Evolutionary conservation across 2,329 filamentous ascomycete species (phyloP).

Genomic region (Immersiporthe knoxdaviesiana): DNA sequence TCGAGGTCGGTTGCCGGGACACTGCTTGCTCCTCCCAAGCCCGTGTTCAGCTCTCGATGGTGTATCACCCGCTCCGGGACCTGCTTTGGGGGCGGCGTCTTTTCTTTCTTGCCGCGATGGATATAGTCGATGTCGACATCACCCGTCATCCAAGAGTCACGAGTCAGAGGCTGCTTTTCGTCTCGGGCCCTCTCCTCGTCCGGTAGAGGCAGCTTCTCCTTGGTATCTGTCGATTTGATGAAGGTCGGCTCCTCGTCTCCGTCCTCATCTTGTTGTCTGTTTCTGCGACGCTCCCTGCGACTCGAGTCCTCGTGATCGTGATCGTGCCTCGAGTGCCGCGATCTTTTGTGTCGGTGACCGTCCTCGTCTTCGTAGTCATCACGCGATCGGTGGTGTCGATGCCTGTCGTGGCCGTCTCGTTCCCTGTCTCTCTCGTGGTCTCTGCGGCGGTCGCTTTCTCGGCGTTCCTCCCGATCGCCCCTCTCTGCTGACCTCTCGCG

Average conservation of each 20-base stretch:
- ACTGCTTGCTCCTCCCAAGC: conserved; percentile 44
- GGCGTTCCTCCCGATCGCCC: conserved; percentile 34
- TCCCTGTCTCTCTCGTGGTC: conserved; percentile 34
- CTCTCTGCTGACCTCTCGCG: conserved; percentile 37
- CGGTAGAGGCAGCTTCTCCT: conserved; percentile 55
- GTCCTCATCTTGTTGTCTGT: conserved; percentile 32
- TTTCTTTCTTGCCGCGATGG: conserved; percentile 61
- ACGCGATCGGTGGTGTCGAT: conserved; percentile 43
- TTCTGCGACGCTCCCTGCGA: conserved; percentile 34
- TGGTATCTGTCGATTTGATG: conserved; percentile 50
- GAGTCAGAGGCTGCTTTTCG: conserved; percentile 51
- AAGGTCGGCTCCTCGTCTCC: conserved; percentile 42
- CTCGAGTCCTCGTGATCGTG: conserved; percentile 52
- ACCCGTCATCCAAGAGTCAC: conserved; percentile 95
- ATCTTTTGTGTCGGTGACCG: conserved; percentile 44
- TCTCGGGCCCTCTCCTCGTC: conserved; percentile 40
- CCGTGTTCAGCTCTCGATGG: conserved; percentile 76
- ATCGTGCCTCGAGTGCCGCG: conserved; percentile 38
- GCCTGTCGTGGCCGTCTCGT: conserved; percentile 38
- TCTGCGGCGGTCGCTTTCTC: conserved; percentile 35
- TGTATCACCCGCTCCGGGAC: conserved; percentile 75
- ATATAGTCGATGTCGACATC: conserved; percentile 84
- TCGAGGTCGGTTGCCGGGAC: conserved; percentile 58
- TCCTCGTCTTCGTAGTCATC: conserved; percentile 47
- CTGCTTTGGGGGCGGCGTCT: conserved; percentile 54